These are phyloP conservation scores for Colletotrichum noveboracense DNA, from an alignment of 2,329 filamentous ascomycete genomes.

Conservation along the genomic window DNA sequence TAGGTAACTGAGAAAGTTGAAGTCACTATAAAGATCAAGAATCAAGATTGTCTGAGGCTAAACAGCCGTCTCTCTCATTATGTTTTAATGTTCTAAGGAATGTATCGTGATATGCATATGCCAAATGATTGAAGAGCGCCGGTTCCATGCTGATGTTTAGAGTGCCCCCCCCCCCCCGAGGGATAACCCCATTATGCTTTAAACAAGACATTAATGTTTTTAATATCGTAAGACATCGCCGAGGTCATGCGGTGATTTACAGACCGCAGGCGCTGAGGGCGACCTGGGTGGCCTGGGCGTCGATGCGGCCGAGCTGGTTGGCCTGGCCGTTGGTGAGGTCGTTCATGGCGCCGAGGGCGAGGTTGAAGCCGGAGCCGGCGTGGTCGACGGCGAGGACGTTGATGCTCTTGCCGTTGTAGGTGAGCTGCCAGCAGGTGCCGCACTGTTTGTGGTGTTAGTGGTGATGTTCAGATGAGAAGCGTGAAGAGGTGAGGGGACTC, in stretches of 20 bases:
- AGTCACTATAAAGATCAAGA: too few species aligned
- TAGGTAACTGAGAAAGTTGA: too few species aligned
- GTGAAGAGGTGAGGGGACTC: conserved; percentile 15
- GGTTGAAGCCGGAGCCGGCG: conserved; percentile 56
- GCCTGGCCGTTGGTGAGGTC: conserved; percentile 58
- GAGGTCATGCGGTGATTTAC: conserved; percentile 21
- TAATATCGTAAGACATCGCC: not conserved
- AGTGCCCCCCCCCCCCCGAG: not conserved
- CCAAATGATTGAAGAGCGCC: conserved; percentile 19
- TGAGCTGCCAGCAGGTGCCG: conserved; percentile 64
- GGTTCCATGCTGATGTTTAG: conserved; percentile 7
- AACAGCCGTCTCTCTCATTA: conserved; percentile 1
- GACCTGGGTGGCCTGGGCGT: conserved; percentile 53
- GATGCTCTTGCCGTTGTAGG: conserved; percentile 55
- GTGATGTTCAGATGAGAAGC: not conserved
- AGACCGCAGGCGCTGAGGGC: conserved; percentile 47
- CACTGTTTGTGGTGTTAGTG: conserved; percentile 42
- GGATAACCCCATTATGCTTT: not conserved
- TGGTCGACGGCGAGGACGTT: conserved; percentile 63
- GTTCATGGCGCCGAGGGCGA: conserved; percentile 62
- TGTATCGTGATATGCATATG: conserved; percentile 18
- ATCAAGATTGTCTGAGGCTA: not conserved
- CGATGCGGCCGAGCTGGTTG: conserved; percentile 53
- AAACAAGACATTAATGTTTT: not conserved
- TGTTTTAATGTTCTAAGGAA: conserved; percentile 15